phyloP scores from a whole-genome alignment of 2,329 filamentous ascomycete species.

The Calonectria naviculata region DNA sequence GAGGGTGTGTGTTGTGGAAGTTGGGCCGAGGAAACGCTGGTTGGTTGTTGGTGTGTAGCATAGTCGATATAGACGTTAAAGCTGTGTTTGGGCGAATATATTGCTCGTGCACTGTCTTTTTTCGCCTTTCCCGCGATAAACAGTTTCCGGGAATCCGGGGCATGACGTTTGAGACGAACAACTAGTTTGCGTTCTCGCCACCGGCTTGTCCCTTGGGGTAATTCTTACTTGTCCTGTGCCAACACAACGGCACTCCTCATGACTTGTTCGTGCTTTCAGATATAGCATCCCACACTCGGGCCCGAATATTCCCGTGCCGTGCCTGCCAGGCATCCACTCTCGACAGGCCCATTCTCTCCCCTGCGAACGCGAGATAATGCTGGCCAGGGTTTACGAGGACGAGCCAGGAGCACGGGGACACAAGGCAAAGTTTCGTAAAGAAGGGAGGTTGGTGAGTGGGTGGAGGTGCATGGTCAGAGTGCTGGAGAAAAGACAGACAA shows the following conservation, averaged over 20 bases:
- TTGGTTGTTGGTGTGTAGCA: neutral
- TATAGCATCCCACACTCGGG: neutral
- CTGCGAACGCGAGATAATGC: neutral
- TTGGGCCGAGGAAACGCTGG: neutral
- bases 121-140: neutral
- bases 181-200: neutral
- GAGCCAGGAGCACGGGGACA: neutral
- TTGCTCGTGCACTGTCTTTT: neutral
- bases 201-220: neutral
- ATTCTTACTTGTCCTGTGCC: neutral
- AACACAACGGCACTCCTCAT: neutral
- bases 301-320: constrained; percentile 16
- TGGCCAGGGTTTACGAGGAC: neutral
- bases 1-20: neutral
- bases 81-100: neutral
- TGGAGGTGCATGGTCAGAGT: neutral
- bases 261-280: neutral
- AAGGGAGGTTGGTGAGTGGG: neutral
- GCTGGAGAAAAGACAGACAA: neutral
- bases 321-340: neutral
- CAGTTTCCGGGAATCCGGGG: constrained; percentile 1
- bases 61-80: neutral
- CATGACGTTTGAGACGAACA: neutral
- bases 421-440: constrained; percentile 8
- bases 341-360: neutral